Evolutionary conservation across 805 yeast species (phyloP), one percentile per base, ranked within the genome.

Genomic region (Kodamaea restingae): DNA sequence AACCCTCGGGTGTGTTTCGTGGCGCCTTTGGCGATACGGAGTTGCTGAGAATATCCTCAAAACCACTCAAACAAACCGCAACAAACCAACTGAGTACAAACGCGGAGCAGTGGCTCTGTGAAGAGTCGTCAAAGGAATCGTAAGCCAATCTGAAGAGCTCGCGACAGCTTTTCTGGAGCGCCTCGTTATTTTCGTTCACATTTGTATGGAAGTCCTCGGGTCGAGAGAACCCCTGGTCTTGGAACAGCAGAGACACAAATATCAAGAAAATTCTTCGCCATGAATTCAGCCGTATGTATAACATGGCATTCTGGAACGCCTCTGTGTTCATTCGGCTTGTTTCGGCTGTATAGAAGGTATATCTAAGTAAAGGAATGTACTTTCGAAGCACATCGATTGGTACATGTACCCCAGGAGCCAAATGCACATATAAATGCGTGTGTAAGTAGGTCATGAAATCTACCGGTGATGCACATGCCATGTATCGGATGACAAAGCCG

Each of bases 181-280:
- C 56, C 3, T 55, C 45, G 33, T 52, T 47, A 2, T 40, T 41
- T 7, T 35, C 26, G 5, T 47, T 48, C 10, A 63, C 52, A 8
- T 61, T 47, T 9, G 30, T 25, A 22, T 52, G 42, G 47, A 63
- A 67, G 46, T 65, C 70, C 9, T 50, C 52, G 2, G 72, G 64
- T 39, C 70, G 49, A 12, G 68, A 52, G 34, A 63, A 58, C 31
- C 60, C 49, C 48, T 67, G 72, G 39, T 60, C 59, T 43, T 64
- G 57, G 14, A 67, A 50, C 38, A 60, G 52, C 34, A 47, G 46
- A 5, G 66, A 47, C 36, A 53, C 55, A 37, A 62, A 65, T 14
- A 59, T 59, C 8, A 67, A 43, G 18, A 62, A 51, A 5, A 60
- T 57, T 42, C 63, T 63, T 45, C 56, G 61, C 72, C 73, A 67